These are phyloP conservation scores for Colletotrichum falcatum DNA, from an alignment of 2,329 filamentous ascomycete species.

Conservation along the genomic window DNA sequence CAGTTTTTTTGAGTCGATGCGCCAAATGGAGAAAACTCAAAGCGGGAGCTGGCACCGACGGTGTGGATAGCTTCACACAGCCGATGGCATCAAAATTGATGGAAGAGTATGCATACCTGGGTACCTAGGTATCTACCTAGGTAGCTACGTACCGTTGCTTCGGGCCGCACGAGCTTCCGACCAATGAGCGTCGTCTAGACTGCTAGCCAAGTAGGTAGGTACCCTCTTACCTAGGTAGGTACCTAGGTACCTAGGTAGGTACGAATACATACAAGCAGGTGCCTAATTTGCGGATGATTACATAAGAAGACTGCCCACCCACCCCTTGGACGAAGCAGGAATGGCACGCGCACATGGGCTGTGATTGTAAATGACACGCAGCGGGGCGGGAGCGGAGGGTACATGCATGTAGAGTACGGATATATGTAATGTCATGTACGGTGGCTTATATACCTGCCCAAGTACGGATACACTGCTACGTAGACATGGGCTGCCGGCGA, in stretches of 20 bases:
- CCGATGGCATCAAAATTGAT: slow-evolving; percentile 7
- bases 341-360: slow-evolving; percentile 7
- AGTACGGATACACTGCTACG: too few relatives aligned
- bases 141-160: background rate
- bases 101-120: too few relatives aligned
- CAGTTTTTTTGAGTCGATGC: too few relatives aligned
- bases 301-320: background rate
- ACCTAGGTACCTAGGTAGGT: too few relatives aligned
- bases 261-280: too few relatives aligned
- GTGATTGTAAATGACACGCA: slow-evolving; percentile 2
- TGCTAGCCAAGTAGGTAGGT: background rate
- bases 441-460: too few relatives aligned
- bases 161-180: slow-evolving; percentile 31
- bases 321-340: background rate
- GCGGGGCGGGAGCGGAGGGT: background rate
- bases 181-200: too few relatives aligned
- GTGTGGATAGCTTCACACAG: slow-evolving; percentile 32
- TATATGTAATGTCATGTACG: background rate
- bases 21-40: background rate
- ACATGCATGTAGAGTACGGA: background rate
- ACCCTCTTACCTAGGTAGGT: too few relatives aligned
- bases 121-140: too few relatives aligned
- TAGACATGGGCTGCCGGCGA: background rate
- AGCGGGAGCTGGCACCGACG: background rate
- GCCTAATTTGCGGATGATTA: too few relatives aligned